Evolutionary conservation across 2,329 filamentous ascomycete genomes (phyloP).

Genomic region (Ophiostoma australiae): DNA sequence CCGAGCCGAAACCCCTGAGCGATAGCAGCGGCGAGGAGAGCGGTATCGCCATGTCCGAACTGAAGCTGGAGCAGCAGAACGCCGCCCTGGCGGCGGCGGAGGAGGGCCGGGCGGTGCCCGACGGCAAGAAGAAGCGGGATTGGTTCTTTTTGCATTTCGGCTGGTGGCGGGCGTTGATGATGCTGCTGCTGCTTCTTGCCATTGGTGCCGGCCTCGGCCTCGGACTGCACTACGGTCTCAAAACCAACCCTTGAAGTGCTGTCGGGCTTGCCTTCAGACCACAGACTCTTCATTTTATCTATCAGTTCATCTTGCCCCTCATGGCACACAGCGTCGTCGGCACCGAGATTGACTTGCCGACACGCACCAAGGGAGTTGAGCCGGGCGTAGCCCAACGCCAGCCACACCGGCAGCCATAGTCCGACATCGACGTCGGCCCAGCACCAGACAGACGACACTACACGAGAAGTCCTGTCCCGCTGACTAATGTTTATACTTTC

Average conservation of each 20-base stretch:
- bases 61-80: constrained; percentile 1
- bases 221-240: constrained; percentile 5
- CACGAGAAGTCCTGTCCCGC: background rate
- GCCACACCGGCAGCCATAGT: background rate
- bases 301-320: no score
- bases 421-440: background rate
- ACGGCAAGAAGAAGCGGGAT: constrained; percentile 12
- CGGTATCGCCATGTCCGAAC: background rate
- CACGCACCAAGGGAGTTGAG: background rate
- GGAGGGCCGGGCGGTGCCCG: background rate
- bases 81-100: background rate
- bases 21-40: constrained; percentile 4
- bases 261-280: background rate
- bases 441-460: background rate
- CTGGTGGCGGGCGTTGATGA: constrained; percentile 15
- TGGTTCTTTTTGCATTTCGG: background rate
- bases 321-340: background rate
- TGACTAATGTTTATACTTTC: constrained; percentile 15
- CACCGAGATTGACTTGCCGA: background rate
- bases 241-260: background rate
- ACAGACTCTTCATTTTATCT: no score
- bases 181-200: constrained; percentile 8
- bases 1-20: background rate
- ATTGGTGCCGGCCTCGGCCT: constrained; percentile 5
- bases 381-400: background rate